phyloP scores from a whole-genome alignment of 2,329 filamentous ascomycete species.

The Periconia macrospinosa region DNA sequence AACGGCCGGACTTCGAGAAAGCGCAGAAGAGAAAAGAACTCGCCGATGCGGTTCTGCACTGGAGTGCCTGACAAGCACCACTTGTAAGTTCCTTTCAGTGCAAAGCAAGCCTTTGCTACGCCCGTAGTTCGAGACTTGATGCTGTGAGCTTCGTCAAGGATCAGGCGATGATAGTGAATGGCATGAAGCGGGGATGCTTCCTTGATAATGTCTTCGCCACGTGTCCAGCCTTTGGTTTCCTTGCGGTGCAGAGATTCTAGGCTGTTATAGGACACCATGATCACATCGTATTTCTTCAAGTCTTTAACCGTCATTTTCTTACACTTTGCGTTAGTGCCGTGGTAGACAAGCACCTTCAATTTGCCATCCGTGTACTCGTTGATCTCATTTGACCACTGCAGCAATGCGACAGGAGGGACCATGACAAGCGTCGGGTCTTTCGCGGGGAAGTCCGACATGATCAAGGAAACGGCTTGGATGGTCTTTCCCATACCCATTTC shows the following conservation, averaged over 20 bases:
- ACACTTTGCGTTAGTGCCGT: conserved; percentile 80
- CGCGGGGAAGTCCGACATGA: conserved; percentile 95
- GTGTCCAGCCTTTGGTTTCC: conserved; percentile 85
- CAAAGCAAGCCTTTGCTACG: conserved; percentile 94
- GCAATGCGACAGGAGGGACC: conserved; percentile 88
- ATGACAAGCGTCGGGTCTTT: conserved; percentile 82
- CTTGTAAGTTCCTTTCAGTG: conserved; percentile 82
- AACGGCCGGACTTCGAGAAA: conserved; percentile 90
- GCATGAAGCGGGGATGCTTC: conserved; percentile 77
- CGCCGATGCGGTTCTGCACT: conserved; percentile 94
- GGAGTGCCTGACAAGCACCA: conserved; percentile 97
- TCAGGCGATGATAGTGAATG: conserved; percentile 84
- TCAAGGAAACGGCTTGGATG: conserved; percentile 93
- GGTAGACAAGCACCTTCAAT: conserved; percentile 87
- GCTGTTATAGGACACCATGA: conserved; percentile 94
- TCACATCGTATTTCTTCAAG: conserved; percentile 82
- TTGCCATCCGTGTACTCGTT: conserved; percentile 77
- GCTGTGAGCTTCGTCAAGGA: conserved; percentile 93
- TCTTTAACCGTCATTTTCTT: conserved; percentile 76
- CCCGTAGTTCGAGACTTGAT: conserved; percentile 90
- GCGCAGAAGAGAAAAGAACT: conserved; percentile 91
- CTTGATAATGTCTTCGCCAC: conserved; percentile 78
- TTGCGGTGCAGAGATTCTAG: conserved; percentile 91
- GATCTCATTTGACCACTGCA: conserved; percentile 78
- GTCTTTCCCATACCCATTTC: conserved; percentile 99